A percentile compares a stretch with the other conserved stretches of the same genome.
These are phyloP conservation scores for Phytophthora vignae DNA, from an alignment of 352 stramenopile genomes.

Conservation along the genomic window DNA sequence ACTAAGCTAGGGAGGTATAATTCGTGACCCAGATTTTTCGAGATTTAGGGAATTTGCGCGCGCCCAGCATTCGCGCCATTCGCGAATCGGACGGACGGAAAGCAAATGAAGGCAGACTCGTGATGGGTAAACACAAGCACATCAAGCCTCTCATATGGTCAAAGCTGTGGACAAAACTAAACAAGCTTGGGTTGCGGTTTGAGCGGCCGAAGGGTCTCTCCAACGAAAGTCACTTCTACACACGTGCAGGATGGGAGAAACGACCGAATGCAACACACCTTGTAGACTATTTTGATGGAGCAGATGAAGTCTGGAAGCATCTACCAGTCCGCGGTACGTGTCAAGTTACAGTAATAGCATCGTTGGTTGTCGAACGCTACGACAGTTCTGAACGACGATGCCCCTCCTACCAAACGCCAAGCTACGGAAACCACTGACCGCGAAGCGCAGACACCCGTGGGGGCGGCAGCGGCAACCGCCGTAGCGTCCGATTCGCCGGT, in stretches of 20 bases:
- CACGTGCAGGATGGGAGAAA: conserved; percentile 5
- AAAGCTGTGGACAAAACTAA: conserved; percentile 12
- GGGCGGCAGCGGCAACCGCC: neutral
- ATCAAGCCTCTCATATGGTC: conserved; percentile 4
- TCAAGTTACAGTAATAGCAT: too few relatives aligned
- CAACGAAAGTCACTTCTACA: conserved; percentile 9
- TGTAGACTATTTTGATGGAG: conserved; percentile 11
- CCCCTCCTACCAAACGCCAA: too few relatives aligned
- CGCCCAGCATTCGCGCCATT: conserved; percentile 12
- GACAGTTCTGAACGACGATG: too few relatives aligned
- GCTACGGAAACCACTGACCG: too few relatives aligned
- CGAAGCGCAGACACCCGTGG: too few relatives aligned
- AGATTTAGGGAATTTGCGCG: conserved; percentile 4
- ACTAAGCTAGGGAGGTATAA: too few relatives aligned
- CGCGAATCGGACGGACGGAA: conserved; percentile 9
- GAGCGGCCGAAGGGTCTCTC: conserved; percentile 3
- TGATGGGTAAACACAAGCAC: neutral
- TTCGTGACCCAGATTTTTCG: too few relatives aligned
- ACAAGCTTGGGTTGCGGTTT: conserved; percentile 16
- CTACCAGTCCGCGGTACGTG: conserved; percentile 7
- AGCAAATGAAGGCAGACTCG: neutral
- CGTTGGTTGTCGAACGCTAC: too few relatives aligned
- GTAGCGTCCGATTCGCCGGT: neutral
- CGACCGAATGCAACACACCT: conserved; percentile 8
- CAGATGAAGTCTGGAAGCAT: conserved; percentile 17